A percentile compares a stretch with the other conserved stretches of the same genome.
Evolutionary conservation across 371 early-diverging fungal species (phyloP).

Genomic region (Mucor irregularis): DNA sequence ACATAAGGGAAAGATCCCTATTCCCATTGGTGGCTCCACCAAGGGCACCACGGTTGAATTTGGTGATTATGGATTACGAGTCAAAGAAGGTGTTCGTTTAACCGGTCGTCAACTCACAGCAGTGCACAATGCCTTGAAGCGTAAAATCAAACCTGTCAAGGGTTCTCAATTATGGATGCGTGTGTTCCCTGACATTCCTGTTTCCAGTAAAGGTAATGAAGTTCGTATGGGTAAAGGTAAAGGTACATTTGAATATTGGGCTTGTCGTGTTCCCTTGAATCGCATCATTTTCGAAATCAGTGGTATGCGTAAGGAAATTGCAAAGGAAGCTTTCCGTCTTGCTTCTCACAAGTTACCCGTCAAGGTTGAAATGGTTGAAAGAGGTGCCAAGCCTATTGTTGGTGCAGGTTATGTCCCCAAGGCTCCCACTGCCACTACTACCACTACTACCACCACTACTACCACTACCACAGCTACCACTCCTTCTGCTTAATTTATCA

Average conservation of each 20-base stretch:
- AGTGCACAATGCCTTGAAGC: constrained; percentile 70
- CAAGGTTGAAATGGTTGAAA: constrained; percentile 73
- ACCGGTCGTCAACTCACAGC: constrained; percentile 84
- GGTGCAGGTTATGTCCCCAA: constrained; percentile 46
- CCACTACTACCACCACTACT: constrained; percentile 7
- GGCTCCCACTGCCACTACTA: neutral
- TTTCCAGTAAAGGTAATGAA: constrained; percentile 89
- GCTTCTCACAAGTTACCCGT: constrained; percentile 75
- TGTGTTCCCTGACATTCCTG: constrained; percentile 92
- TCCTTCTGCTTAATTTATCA: constrained; percentile 5
- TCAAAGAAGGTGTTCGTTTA: constrained; percentile 81
- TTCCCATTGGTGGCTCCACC: constrained; percentile 80
- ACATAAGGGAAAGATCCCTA: constrained; percentile 86
- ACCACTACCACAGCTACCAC: neutral
- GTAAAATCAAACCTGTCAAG: constrained; percentile 87
- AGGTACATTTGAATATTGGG: constrained; percentile 93
- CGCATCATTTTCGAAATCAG: constrained; percentile 88
- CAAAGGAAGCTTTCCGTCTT: constrained; percentile 77
- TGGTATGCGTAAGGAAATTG: constrained; percentile 75
- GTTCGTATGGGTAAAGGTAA: constrained; percentile 98
- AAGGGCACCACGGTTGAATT: constrained; percentile 85
- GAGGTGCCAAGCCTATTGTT: constrained; percentile 54
- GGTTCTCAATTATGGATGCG: constrained; percentile 86
- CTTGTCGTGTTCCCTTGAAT: constrained; percentile 86
- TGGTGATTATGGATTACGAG: constrained; percentile 90